A percentile compares a stretch with the other conserved stretches of the same genome.
phyloP scores from a whole-genome alignment of 2,329 filamentous ascomycete species.

The Aspergillus ustus region DNA sequence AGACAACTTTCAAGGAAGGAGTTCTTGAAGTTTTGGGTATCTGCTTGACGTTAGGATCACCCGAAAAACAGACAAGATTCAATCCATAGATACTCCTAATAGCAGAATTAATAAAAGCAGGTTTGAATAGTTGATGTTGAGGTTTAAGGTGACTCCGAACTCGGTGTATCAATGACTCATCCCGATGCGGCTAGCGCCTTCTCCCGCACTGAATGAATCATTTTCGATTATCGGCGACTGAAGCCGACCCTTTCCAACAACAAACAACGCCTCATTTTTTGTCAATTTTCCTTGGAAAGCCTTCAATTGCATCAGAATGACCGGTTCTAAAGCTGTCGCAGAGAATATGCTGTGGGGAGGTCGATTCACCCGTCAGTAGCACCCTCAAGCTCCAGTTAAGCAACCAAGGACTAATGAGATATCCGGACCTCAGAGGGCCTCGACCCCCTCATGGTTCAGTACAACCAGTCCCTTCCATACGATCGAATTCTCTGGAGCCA shows the following conservation, averaged over 20 bases:
- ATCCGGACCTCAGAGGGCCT: slow-evolving; percentile 65
- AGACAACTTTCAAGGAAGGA: no score
- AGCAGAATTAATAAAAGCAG: not conserved
- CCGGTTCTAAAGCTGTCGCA: slow-evolving; percentile 42
- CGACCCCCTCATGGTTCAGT: slow-evolving; percentile 83
- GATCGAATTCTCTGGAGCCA: slow-evolving; percentile 78
- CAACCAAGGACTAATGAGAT: slow-evolving; percentile 26
- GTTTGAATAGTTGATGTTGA: not conserved
- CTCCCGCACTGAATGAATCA: slow-evolving; percentile 17
- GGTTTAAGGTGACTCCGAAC: not conserved
- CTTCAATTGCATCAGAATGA: slow-evolving; percentile 35
- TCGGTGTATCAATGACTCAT: slow-evolving; percentile 6
- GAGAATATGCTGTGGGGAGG: slow-evolving; percentile 65
- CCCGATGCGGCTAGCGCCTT: slow-evolving; percentile 14
- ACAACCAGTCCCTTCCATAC: slow-evolving; percentile 81
- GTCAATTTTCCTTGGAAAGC: slow-evolving; percentile 5
- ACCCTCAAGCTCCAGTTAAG: slow-evolving; percentile 14
- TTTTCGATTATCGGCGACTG: slow-evolving; percentile 8
- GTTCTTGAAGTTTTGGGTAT: no score
- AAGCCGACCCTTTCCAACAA: slow-evolving; percentile 4
- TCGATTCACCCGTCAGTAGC: slow-evolving; percentile 60
- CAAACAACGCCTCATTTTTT: slow-evolving; percentile 4
- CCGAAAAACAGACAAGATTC: no score
- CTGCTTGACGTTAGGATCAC: no score
- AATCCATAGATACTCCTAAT: no score